Evolutionary conservation across 176 grass and related monocot species (phyloP).

Genomic region (Pontederia crassipes): DNA sequence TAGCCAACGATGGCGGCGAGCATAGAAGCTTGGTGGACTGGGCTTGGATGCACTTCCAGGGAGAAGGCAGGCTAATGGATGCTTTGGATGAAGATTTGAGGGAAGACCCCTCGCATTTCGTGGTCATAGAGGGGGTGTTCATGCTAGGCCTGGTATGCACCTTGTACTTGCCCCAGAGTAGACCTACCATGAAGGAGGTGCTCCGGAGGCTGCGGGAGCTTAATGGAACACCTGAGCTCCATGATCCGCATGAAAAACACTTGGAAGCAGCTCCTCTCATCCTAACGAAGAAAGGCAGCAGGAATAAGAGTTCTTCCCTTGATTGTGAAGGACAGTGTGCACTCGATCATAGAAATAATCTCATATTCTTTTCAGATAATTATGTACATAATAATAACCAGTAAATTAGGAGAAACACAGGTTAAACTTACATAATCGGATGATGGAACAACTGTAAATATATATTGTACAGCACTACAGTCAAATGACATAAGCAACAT

Average conservation of each 20-base stretch:
- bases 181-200: constrained; percentile 12
- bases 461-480: too few species aligned
- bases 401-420: too few species aligned
- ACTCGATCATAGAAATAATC: too few species aligned
- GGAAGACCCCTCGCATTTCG: constrained; percentile 1
- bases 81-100: constrained; percentile 32
- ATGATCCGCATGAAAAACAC: neutral
- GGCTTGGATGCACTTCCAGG: constrained; percentile 26
- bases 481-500: too few species aligned
- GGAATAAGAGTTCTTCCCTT: too few species aligned
- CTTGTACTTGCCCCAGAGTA: constrained; percentile 3
- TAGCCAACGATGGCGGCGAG: constrained; percentile 25
- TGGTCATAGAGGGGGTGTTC: neutral
- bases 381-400: too few species aligned
- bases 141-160: constrained; percentile 26
- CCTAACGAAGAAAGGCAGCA: too few species aligned
- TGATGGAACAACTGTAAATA: too few species aligned
- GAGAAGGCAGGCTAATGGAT: neutral
- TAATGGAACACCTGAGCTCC: neutral
- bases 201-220: neutral
- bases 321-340: too few species aligned
- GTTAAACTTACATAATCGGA: too few species aligned
- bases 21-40: constrained; percentile 31
- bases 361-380: too few species aligned
- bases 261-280: too few species aligned